These are phyloP conservation scores for Umbelopsis isabellina DNA, from an alignment of 192 early-diverging fungal genomes.

Conservation along the genomic window DNA sequence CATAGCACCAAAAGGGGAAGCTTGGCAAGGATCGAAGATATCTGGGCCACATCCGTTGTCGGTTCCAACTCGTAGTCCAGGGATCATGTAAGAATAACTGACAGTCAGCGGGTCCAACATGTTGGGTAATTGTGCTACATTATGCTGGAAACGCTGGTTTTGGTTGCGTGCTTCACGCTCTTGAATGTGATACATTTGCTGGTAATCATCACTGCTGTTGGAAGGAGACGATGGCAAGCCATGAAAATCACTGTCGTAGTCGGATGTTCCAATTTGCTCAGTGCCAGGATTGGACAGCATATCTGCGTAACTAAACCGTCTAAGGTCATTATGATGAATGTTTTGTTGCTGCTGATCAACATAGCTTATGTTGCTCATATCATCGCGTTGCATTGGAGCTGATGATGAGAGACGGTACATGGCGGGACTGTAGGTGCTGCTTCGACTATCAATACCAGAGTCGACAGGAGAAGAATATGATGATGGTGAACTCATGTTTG, in stretches of 20 bases:
- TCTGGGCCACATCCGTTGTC: conserved; percentile 2
- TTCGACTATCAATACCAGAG: conserved; percentile 11
- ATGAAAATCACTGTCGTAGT: conserved; percentile 29
- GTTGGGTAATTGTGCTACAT: background rate
- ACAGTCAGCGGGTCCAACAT: conserved; percentile 4
- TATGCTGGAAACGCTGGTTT: conserved; percentile 7
- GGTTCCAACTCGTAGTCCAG: conserved; percentile 14
- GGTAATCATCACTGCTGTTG: conserved; percentile 37
- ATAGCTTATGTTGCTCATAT: conserved; percentile 2
- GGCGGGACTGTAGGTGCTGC: conserved; percentile 16
- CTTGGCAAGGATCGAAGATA: conserved; percentile 9
- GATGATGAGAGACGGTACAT: conserved; percentile 18
- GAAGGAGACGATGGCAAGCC: conserved; percentile 34
- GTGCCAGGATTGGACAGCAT: conserved; percentile 25
- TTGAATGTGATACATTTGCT: conserved; percentile 17
- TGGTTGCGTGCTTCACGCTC: conserved; percentile 11
- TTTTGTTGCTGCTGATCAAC: conserved; percentile 1
- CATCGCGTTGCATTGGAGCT: background rate
- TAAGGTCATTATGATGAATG: background rate
- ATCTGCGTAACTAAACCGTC: conserved; percentile 34
- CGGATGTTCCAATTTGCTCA: conserved; percentile 9
- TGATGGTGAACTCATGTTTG: conserved; percentile 23
- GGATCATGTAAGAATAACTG: conserved; percentile 12
- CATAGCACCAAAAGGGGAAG: conserved; percentile 9
- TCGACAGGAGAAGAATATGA: conserved; percentile 26